Base-by-base conservation (phyloP, 148 eudicot species). In the Limonium bicolor region DNA sequence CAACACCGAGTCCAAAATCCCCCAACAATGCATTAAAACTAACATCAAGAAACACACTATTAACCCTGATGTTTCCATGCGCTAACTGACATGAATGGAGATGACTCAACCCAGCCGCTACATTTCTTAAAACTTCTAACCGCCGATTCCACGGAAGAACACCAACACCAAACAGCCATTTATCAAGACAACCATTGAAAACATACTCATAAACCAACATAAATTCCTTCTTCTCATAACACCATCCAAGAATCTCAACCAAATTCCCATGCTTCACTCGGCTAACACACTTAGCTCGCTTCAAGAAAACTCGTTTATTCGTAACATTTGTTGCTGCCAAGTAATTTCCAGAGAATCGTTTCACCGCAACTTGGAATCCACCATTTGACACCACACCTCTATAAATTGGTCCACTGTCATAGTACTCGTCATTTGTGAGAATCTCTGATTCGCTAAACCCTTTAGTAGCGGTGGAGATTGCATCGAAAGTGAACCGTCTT, bases 121-220 rank as follows among this genome's bases (percentile, higher is more conserved):
- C 72, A 39, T 73, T 72, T 64, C 65, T 59, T 2, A 84, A 55
- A 11, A 79, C 88, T 67, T 79, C 73, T 45, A 73, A 69, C 38
- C 88, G 59, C 23, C 94, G 49, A 14, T 53, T 70, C 94, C 94
- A 84, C 0, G 88, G 88, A 60, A 84, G 28, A 20, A 76, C 78
- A 11, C 94, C 94, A 16, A 73, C 72, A 0, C 94, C 94, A 36
- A 73, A 79, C 28, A 79, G 41, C 94, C 94, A 84, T 55, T 68
- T 72, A 49, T 76, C 84, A 12, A 84, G 67, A 36, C 81, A 70
- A 0, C 84, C 94, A 36, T 84, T 84, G 2, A 61, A 73, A 20
- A 84, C 36, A 6, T 76, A 84, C 61, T 84, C 94, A 40, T 84
- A 84, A 3, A 84, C 74, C 9, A 79, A 65, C 27, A 73, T 63